phyloP scores from a whole-genome alignment of 2,329 filamentous ascomycete species.

The Thelonectria discophora region DNA sequence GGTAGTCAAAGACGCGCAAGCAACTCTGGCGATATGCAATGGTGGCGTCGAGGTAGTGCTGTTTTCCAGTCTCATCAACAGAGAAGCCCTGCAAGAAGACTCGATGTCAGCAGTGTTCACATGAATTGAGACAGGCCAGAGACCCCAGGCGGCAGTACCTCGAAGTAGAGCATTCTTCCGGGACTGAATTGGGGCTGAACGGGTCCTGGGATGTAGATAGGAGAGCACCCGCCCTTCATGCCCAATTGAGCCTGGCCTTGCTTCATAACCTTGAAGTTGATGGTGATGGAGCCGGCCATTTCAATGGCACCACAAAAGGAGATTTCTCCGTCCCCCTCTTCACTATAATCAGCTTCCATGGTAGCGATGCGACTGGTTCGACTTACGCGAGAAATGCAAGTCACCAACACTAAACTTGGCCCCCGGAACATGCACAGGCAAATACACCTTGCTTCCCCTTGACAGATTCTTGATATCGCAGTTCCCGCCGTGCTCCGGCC shows the following conservation, averaged over 20 bases:
- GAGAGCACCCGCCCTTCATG: slow-evolving; percentile 69
- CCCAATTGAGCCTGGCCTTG: slow-evolving; percentile 76
- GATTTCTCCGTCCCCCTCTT: slow-evolving; percentile 87
- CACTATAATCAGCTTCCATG: slow-evolving; percentile 30
- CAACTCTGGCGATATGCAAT: slow-evolving; percentile 87
- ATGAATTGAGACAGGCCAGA: no score
- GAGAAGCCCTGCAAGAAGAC: slow-evolving; percentile 66
- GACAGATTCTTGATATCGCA: slow-evolving; percentile 91
- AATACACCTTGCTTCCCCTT: slow-evolving; percentile 81
- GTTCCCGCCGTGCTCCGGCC: slow-evolving; percentile 89
- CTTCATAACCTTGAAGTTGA: slow-evolving; percentile 91
- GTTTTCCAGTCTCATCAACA: slow-evolving; percentile 87
- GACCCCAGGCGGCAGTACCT: slow-evolving; percentile 55
- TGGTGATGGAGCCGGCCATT: slow-evolving; percentile 90
- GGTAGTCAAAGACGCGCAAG: slow-evolving; percentile 59
- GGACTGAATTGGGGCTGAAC: slow-evolving; percentile 90
- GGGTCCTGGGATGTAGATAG: slow-evolving; percentile 86
- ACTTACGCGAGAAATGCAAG: slow-evolving; percentile 75
- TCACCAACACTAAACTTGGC: slow-evolving; percentile 93
- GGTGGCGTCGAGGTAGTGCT: slow-evolving; percentile 87
- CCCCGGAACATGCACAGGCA: slow-evolving; percentile 85
- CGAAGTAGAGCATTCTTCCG: slow-evolving; percentile 60
- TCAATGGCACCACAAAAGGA: slow-evolving; percentile 91
- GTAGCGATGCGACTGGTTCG: background rate
- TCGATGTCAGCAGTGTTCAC: background rate